Evolutionary conservation across 495 filamentous ascomycete species (phyloP).

Genomic region (Geoglossum glabrum): DNA sequence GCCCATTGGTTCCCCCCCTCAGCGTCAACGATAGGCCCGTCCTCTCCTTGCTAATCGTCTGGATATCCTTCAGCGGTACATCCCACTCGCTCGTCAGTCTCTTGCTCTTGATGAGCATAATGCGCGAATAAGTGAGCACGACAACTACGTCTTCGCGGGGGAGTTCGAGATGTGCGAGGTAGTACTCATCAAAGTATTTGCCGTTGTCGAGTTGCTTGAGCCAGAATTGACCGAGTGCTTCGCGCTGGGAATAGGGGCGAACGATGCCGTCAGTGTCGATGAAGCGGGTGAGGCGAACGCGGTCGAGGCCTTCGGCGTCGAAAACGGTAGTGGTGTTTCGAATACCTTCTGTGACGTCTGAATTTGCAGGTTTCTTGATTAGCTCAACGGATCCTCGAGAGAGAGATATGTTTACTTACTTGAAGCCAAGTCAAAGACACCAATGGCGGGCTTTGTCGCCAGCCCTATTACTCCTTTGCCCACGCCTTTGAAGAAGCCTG

Average conservation of each 20-base stretch:
- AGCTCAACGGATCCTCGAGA: slow-evolving; percentile 11
- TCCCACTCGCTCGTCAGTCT: slow-evolving; percentile 81
- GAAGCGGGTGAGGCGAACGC: slow-evolving; percentile 78
- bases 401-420: slow-evolving; percentile 23
- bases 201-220: slow-evolving; percentile 93
- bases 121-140: slow-evolving; percentile 80
- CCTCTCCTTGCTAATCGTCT: slow-evolving; percentile 90
- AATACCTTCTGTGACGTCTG: slow-evolving; percentile 79
- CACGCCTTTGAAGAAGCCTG: slow-evolving; percentile 92
- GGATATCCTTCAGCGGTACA: slow-evolving; percentile 81
- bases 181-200: slow-evolving; percentile 91
- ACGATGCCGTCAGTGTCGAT: slow-evolving; percentile 85
- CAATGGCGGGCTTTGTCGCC: slow-evolving; percentile 90
- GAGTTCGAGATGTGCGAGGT: slow-evolving; percentile 90
- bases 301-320: slow-evolving; percentile 80
- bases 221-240: slow-evolving; percentile 95
- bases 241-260: slow-evolving; percentile 83
- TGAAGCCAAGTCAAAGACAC: slow-evolving; percentile 88
- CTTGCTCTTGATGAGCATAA: slow-evolving; percentile 76
- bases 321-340: slow-evolving; percentile 98
- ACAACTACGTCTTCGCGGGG: slow-evolving; percentile 79
- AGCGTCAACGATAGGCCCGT: slow-evolving; percentile 79
- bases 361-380: not conserved
- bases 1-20: slow-evolving; percentile 78
- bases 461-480: slow-evolving; percentile 85